These are phyloP conservation scores for Amaranthus cruentus DNA, from an alignment of 148 eudicot species.

Conservation along the genomic window DNA sequence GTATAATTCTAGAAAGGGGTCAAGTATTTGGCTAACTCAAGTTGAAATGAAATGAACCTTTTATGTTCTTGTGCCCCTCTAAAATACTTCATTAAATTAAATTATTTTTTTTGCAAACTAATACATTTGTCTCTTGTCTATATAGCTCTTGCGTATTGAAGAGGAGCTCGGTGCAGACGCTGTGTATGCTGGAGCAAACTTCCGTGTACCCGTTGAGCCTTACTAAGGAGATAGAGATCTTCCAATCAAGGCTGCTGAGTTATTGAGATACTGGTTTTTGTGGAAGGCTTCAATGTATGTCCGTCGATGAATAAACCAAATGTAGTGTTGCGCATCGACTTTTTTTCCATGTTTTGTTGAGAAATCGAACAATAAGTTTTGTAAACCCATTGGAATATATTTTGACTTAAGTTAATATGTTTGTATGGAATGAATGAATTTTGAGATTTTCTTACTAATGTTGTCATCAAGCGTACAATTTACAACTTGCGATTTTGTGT, in stretches of 20 bases:
- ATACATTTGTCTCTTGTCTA: slow-evolving; percentile 6
- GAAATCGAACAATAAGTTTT: not conserved
- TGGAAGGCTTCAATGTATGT: not conserved
- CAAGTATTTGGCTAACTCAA: no score
- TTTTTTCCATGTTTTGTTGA: not conserved
- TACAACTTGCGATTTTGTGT: no score
- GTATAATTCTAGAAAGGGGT: not conserved
- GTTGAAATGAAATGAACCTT: no score
- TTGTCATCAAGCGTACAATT: no score
- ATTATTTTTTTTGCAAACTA: not conserved
- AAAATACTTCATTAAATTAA: no score
- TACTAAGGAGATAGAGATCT: slow-evolving; percentile 38
- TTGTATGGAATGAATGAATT: no score
- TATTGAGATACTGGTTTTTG: slow-evolving; percentile 1
- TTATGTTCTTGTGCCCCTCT: no score
- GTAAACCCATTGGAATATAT: no score
- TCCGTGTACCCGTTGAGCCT: slow-evolving; percentile 85
- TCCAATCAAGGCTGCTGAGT: not conserved
- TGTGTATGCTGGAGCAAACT: slow-evolving; percentile 81
- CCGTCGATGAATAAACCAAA: slow-evolving; percentile 8
- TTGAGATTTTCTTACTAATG: no score
- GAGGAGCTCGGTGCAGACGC: slow-evolving; percentile 98
- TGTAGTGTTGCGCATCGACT: slow-evolving; percentile 8
- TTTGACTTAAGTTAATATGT: no score
- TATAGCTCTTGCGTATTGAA: slow-evolving; percentile 77